A percentile compares a stretch with the other conserved stretches of the same genome.
Conservation (phyloP, 495 filamentous ascomycete species). For the Tuber microsphaerosporum region DNA sequence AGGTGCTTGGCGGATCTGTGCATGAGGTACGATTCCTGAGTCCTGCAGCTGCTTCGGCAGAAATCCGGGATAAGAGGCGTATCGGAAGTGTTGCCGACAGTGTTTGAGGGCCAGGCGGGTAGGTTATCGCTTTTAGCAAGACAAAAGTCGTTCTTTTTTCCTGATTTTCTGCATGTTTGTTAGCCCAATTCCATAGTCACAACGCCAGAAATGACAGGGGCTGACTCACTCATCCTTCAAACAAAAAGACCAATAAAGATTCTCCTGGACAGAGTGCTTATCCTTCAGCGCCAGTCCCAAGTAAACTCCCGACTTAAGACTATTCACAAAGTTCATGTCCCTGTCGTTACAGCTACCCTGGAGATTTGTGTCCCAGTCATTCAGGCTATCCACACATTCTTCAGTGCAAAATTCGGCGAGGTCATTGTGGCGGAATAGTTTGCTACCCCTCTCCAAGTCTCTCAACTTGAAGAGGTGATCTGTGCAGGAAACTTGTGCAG, state of each 20-base stretch:
- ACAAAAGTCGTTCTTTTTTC: conserved; percentile 14
- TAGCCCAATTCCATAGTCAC: not conserved
- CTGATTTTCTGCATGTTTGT: not conserved
- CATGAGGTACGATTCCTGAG: conserved; percentile 29
- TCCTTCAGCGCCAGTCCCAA: conserved; percentile 13
- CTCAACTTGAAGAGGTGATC: conserved; percentile 17
- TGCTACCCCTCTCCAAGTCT: conserved; percentile 11
- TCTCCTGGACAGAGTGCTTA: conserved; percentile 24
- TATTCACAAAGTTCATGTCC: conserved; percentile 8
- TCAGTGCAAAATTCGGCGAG: conserved; percentile 20
- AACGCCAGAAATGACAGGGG: not conserved
- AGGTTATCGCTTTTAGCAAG: conserved; percentile 5
- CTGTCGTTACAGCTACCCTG: conserved; percentile 15
- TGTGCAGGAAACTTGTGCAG: conserved; percentile 12
- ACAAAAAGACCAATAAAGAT: conserved; percentile 30
- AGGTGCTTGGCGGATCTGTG: conserved; percentile 11
- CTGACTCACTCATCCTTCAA: conserved; percentile 22
- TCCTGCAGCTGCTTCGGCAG: conserved; percentile 21
- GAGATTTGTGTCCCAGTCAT: conserved; percentile 20
- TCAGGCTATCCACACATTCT: conserved; percentile 21
- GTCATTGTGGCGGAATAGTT: conserved; percentile 10
- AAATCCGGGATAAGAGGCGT: conserved; percentile 7
- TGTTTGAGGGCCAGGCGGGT: conserved; percentile 16
- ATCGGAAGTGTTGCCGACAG: conserved; percentile 1
- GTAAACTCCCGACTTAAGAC: conserved; percentile 6